Percentiles rank a stretch among this genome's conserved stretches.
These are phyloP conservation scores for Cladosporium velox DNA, from an alignment of 2,329 filamentous ascomycete genomes.

Conservation along the genomic window DNA sequence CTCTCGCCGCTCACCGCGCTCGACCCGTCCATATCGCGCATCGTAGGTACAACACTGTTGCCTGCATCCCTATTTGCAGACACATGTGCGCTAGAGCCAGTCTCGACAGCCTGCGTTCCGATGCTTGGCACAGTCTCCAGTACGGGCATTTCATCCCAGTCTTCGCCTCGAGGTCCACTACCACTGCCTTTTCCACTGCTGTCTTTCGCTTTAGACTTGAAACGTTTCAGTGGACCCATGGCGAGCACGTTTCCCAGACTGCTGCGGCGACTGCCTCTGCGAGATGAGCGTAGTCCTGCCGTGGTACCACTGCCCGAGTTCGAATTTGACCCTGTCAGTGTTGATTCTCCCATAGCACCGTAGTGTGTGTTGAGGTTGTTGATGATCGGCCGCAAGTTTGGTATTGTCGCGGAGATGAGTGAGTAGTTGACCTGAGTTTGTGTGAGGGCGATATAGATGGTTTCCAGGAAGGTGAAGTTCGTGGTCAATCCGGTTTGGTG, in stretches of 20 bases:
- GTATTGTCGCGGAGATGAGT: conserved; percentile 26
- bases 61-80: conserved; percentile 6
- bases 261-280: conserved; percentile 6
- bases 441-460: conserved; percentile 24
- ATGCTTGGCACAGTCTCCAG: conserved; percentile 17
- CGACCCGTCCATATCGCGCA: not conserved
- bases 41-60: not conserved
- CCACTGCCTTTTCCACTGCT: not conserved
- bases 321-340: conserved; percentile 8
- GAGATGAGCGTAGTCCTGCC: not conserved
- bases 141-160: not conserved
- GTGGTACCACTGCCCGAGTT: not conserved
- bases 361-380: conserved; percentile 25
- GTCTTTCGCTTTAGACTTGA: not conserved
- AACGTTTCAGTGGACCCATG: conserved; percentile 7
- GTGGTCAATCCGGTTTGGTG: conserved; percentile 3
- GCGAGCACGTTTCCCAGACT: conserved; percentile 3
- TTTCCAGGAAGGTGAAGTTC: conserved; percentile 23
- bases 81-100: conserved; percentile 11
- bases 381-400: conserved; percentile 24
- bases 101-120: conserved; percentile 16
- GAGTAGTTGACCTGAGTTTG: conserved; percentile 27
- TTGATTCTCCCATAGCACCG: conserved; percentile 19
- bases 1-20: conserved; percentile 23
- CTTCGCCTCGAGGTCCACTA: conserved; percentile 1